A percentile compares a stretch with the other conserved stretches of the same genome.
These are phyloP conservation scores for Termitomyces sp. DNA, from an alignment of 768 basidiomycete genomes.

Conservation along the genomic window DNA sequence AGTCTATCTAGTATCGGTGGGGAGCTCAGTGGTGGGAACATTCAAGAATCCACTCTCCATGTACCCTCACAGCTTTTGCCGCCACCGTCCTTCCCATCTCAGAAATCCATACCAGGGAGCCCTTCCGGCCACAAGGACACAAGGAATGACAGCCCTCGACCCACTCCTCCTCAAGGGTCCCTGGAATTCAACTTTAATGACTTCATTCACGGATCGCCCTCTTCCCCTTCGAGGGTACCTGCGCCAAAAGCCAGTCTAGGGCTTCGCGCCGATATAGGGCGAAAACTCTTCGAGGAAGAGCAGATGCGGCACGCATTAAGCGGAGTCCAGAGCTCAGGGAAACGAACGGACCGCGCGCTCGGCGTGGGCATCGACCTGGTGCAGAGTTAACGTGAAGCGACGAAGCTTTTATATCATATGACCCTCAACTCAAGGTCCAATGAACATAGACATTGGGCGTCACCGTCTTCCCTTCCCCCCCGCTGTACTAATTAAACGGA, in stretches of 20 bases:
- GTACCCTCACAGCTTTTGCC: slow-evolving; percentile 24
- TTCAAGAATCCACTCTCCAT: not conserved
- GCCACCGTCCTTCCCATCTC: slow-evolving; percentile 25
- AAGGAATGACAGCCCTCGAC: slow-evolving; percentile 24
- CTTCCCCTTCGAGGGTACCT: slow-evolving; percentile 43
- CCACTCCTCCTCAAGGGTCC: slow-evolving; percentile 27
- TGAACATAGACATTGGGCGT: slow-evolving; percentile 16
- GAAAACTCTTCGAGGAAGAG: slow-evolving; percentile 69
- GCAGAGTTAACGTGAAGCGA: slow-evolving; percentile 25
- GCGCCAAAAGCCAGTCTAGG: slow-evolving; percentile 38
- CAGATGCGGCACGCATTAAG: slow-evolving; percentile 39
- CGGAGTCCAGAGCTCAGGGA: slow-evolving; percentile 20
- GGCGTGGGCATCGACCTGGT: slow-evolving; percentile 41
- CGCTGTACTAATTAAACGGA: slow-evolving; percentile 38
- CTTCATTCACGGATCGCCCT: slow-evolving; percentile 69
- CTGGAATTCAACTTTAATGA: slow-evolving; percentile 62
- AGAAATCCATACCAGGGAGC: slow-evolving; percentile 15
- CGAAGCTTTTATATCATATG: not conserved
- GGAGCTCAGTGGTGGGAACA: slow-evolving; percentile 16
- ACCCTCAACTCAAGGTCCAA: slow-evolving; percentile 8
- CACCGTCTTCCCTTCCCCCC: slow-evolving; percentile 14
- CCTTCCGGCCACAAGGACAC: slow-evolving; percentile 16
- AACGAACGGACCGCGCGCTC: slow-evolving; percentile 25
- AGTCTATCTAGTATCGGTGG: slow-evolving; percentile 32
- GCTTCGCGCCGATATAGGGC: slow-evolving; percentile 56